Base-by-base conservation (phyloP, 108 stramenopile species). In the Seminavis robusta region DNA sequence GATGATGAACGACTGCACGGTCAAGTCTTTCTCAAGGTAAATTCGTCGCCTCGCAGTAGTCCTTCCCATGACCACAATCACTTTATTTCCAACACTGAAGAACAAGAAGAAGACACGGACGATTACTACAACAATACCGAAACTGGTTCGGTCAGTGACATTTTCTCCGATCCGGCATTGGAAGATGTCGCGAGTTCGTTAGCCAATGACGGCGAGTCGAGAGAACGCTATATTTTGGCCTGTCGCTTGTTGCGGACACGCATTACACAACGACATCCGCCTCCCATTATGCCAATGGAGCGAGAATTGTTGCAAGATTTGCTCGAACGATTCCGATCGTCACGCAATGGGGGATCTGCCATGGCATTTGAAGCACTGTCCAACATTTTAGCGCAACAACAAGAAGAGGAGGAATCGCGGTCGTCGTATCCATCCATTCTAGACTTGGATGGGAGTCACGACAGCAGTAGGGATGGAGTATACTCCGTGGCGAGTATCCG, bases 221-320 rank as follows among this genome's bases (percentile, higher is more conserved):
- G 47, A 31, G 50, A 69, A 47, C 63, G 64, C 37, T 76, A 76
- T 42, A 40, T 76, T 9, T 10, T 65, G 20, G 68, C 75, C 3
- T 76, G 75, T 31, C 59, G 64, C 19, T 37, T 76, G 55, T 52
- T 76, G 16, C 69, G 70, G 47, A 56, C 16, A 6, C 45, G 58
- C 0, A n/a, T 76, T 10, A 47, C 62, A 17, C 23, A 63, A 32
- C 60, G 62, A 49, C 53, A 68, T 9, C 36, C 47, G 37, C 4
- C 43, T 13, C 29, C 63, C 17, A 19, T 33, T 30, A n/a, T n/a
- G 17, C 36, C 55, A 1, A 32, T 53, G 1, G 66, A 67, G 42
- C 39, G 45, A 29, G 54, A 58, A 48, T 74, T 65, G 38, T 50
- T 66, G 9, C 38, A 61, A 37, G 47, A 46, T 33, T 37, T 74